Percentiles rank a stretch among this genome's conserved stretches.
phyloP scores from a whole-genome alignment of 164 flowering plant species.

The Macadamia integrifolia region DNA sequence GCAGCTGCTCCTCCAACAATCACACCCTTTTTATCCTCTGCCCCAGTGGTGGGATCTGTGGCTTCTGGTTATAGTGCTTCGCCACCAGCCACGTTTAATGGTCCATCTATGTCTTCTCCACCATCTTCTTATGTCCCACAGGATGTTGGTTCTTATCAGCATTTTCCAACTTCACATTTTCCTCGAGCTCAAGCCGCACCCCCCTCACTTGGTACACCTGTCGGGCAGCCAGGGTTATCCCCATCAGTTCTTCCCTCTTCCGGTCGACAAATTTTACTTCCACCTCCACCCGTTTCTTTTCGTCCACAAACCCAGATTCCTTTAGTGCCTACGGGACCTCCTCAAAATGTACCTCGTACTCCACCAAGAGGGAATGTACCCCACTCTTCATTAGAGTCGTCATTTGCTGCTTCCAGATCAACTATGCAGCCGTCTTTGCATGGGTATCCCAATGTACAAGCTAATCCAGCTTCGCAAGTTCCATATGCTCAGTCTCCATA shows the following conservation, averaged over 20 bases:
- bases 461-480: constrained; percentile 31
- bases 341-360: constrained; percentile 24
- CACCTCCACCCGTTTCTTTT: constrained; percentile 36
- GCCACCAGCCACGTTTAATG: constrained; percentile 39
- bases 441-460: constrained; percentile 48
- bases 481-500: constrained; percentile 38
- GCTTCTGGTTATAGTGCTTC: constrained; percentile 31
- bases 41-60: constrained; percentile 30
- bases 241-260: constrained; percentile 36
- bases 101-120: constrained; percentile 38
- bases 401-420: constrained; percentile 31
- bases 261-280: constrained; percentile 27
- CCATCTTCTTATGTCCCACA: constrained; percentile 38
- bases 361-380: constrained; percentile 29
- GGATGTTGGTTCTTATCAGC: constrained; percentile 38
- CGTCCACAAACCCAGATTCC: constrained; percentile 38
- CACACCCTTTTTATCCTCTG: constrained; percentile 47
- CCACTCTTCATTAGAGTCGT: constrained; percentile 30
- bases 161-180: constrained; percentile 40
- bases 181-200: constrained; percentile 34
- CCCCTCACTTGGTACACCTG: constrained; percentile 28
- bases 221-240: constrained; percentile 30
- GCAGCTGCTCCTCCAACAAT: constrained; percentile 42
- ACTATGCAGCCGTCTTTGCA: constrained; percentile 38
- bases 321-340: constrained; percentile 55